Percentiles rank a stretch among this genome's conserved stretches.
Conservation (phyloP, 2,329 filamentous ascomycete genomes). For the Tolypocladium album region DNA sequence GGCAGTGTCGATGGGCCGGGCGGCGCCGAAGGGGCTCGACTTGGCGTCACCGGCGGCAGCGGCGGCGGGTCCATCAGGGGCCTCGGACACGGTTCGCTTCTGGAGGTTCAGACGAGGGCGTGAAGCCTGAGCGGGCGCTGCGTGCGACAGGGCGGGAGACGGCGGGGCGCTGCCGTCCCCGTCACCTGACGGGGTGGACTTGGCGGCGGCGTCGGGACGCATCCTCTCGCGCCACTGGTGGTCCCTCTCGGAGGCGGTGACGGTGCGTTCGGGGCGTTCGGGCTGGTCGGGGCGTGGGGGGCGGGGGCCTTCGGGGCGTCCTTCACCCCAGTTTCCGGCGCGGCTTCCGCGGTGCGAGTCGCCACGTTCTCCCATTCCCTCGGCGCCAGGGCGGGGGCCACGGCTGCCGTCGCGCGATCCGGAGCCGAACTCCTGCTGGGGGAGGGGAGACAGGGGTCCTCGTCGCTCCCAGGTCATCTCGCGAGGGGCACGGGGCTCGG, state of each 20-base stretch:
- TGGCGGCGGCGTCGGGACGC: conserved; percentile 62
- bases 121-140: conserved; percentile 38
- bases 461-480: conserved; percentile 90
- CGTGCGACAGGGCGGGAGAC: conserved; percentile 52
- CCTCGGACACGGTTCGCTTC: conserved; percentile 84
- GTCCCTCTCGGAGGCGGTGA: conserved; percentile 84
- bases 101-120: conserved; percentile 79
- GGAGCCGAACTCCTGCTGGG: conserved; percentile 36
- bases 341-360: conserved; percentile 53
- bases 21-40: conserved; percentile 86
- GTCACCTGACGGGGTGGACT: conserved; percentile 57
- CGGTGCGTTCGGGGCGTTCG: conserved; percentile 55
- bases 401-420: conserved; percentile 45
- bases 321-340: conserved; percentile 67
- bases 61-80: conserved; percentile 32
- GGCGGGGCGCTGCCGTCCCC: conserved; percentile 68
- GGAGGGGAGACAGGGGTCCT: conserved; percentile 71
- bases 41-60: conserved; percentile 59
- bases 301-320: conserved; percentile 64
- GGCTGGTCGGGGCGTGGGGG: conserved; percentile 68
- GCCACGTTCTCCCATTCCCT: conserved; percentile 45
- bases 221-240: conserved; percentile 89
- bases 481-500: conserved; percentile 52
- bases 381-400: conserved; percentile 30
- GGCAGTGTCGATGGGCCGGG: conserved; percentile 87